Percentiles rank a stretch among this genome's conserved stretches.
Evolutionary conservation across 129 eudicot genomes (phyloP).

Genomic region (Flaveria sonorensis): DNA sequence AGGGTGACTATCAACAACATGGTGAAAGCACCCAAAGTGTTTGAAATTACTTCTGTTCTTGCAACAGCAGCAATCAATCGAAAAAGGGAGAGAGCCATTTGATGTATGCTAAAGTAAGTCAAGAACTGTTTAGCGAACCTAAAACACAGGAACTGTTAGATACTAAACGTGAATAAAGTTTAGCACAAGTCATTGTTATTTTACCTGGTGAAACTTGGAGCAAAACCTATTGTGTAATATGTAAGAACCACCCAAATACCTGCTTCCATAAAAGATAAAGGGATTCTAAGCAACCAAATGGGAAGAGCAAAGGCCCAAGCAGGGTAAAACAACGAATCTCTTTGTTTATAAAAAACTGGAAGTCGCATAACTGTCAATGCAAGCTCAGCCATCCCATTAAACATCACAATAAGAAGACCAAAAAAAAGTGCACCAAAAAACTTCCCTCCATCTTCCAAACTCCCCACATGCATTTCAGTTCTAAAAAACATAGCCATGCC

Average conservation of each 20-base stretch:
- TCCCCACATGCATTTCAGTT: conserved; percentile 44
- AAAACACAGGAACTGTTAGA: conserved; percentile 14
- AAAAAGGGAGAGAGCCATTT: conserved; percentile 47
- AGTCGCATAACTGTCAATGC: conserved; percentile 40
- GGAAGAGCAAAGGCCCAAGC: conserved; percentile 46
- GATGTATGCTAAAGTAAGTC: conserved; percentile 43
- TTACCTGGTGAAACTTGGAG: conserved; percentile 37
- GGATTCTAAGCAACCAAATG: conserved; percentile 38
- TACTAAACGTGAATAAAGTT: not conserved
- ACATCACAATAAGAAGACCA: conserved; percentile 40
- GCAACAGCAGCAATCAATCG: conserved; percentile 41
- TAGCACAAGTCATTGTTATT: not conserved
- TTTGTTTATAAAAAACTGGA: conserved; percentile 40
- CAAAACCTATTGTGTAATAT: conserved; percentile 37
- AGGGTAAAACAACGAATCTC: conserved; percentile 41
- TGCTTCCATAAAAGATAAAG: conserved; percentile 39
- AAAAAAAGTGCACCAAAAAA: conserved; percentile 38
- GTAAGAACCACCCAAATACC: conserved; percentile 47
- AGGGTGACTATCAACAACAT: conserved; percentile 36
- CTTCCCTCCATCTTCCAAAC: conserved; percentile 42
- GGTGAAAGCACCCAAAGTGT: conserved; percentile 41
- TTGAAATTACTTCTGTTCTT: conserved; percentile 42
- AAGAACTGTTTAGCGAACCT: conserved; percentile 37
- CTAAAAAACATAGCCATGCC: conserved; percentile 45
- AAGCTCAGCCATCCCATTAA: conserved; percentile 45